A percentile compares a stretch with the other conserved stretches of the same genome.
Evolutionary conservation across 2,329 filamentous ascomycete genomes (phyloP).

Genomic region (Ceratocystis alfenasii): DNA sequence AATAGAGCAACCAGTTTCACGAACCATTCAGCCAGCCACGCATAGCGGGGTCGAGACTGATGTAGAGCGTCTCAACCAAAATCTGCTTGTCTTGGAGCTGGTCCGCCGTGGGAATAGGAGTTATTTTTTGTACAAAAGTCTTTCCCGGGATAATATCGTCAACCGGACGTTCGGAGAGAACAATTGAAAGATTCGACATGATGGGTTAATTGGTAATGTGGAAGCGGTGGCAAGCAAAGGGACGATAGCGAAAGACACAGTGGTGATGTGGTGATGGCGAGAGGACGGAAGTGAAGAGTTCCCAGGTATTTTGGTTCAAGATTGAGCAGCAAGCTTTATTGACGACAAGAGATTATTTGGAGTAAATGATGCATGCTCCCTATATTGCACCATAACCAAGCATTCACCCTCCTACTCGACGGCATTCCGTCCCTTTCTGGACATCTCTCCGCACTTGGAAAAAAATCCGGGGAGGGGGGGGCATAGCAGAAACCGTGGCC

Average conservation of each 20-base stretch:
- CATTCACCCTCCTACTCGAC: background rate
- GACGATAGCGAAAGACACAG: background rate
- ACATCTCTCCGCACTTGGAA: background rate
- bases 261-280: background rate
- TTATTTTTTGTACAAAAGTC: slow-evolving; percentile 26
- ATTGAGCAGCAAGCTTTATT: background rate
- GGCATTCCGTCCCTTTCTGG: slow-evolving; percentile 6
- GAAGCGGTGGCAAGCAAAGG: background rate
- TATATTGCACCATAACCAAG: background rate
- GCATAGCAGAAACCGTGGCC: background rate
- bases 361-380: background rate
- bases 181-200: slow-evolving; percentile 36
- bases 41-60: slow-evolving; percentile 66
- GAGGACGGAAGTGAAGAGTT: background rate
- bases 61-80: slow-evolving; percentile 48
- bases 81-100: slow-evolving; percentile 53
- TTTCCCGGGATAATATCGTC: slow-evolving; percentile 49
- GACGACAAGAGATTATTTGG: background rate
- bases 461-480: background rate
- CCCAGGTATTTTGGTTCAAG: background rate
- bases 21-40: slow-evolving; percentile 55
- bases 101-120: slow-evolving; percentile 39
- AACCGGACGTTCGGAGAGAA: slow-evolving; percentile 52
- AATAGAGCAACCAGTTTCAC: slow-evolving; percentile 21
- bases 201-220: background rate